A percentile compares a stretch with the other conserved stretches of the same genome.
These are phyloP conservation scores for Lepraria neglecta DNA, from an alignment of 495 filamentous ascomycete genomes.

Conservation along the genomic window DNA sequence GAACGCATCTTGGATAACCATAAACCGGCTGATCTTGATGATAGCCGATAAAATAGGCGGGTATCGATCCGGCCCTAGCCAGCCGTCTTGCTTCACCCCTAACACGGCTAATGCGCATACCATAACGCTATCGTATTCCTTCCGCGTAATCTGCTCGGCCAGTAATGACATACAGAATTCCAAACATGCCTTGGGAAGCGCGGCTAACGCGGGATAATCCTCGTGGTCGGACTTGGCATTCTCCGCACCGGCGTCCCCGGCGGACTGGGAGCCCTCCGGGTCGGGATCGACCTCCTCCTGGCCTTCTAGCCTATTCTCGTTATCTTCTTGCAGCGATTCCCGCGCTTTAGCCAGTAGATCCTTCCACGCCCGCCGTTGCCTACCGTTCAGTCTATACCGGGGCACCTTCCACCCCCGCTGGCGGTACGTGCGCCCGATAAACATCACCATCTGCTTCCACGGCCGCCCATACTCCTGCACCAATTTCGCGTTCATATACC, in stretches of 20 bases:
- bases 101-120: background rate
- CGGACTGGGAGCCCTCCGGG: background rate
- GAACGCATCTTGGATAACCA: no score
- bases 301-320: background rate
- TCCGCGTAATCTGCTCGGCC: background rate
- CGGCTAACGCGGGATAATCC: background rate
- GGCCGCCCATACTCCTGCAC: background rate
- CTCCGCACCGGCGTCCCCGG: background rate
- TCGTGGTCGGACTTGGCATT: background rate
- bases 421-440: background rate
- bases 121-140: background rate
- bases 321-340: background rate
- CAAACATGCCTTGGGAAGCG: background rate
- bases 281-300: background rate
- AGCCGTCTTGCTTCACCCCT: background rate
- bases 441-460: background rate
- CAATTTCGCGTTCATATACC: background rate
- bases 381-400: background rate
- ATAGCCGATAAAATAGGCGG: no score
- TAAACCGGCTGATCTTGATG: no score
- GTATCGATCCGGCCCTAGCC: no score
- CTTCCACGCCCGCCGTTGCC: background rate
- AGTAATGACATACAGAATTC: background rate
- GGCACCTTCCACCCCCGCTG: background rate
- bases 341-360: background rate